Percentiles rank a stretch among this genome's conserved stretches.
phyloP scores from a whole-genome alignment of 1,284 basidiomycete genomes.

The Sutorius eximius region DNA sequence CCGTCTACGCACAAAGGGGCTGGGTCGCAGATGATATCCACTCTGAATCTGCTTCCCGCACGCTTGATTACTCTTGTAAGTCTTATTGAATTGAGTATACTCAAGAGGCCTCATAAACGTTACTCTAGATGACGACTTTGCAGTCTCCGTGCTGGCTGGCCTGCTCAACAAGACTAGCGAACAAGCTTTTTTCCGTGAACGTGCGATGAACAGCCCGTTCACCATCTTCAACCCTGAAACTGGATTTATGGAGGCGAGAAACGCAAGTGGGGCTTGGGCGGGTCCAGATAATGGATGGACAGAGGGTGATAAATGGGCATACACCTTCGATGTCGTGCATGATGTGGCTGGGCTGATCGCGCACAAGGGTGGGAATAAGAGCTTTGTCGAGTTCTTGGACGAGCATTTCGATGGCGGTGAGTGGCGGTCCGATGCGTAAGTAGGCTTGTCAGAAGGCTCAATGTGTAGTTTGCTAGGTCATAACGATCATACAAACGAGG shows the following conservation, averaged over 20 bases:
- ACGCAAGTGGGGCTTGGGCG: conserved; percentile 69
- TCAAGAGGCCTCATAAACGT: neutral
- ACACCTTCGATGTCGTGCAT: conserved; percentile 76
- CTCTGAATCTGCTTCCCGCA: conserved; percentile 76
- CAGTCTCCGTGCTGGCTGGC: conserved; percentile 62
- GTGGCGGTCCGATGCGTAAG: conserved; percentile 5
- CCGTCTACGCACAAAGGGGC: conserved; percentile 64
- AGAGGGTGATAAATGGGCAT: conserved; percentile 84
- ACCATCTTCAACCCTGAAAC: conserved; percentile 71
- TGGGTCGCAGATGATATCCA: conserved; percentile 82
- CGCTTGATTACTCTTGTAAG: conserved; percentile 77
- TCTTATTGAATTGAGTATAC: neutral
- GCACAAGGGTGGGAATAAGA: conserved; percentile 61
- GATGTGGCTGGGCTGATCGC: conserved; percentile 65
- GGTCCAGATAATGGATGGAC: conserved; percentile 74
- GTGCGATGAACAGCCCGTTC: conserved; percentile 58
- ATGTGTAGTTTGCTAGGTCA: conserved; percentile 49
- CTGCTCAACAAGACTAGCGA: conserved; percentile 51
- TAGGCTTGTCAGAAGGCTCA: neutral
- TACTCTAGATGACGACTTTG: conserved; percentile 74
- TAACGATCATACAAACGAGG: conserved; percentile 85
- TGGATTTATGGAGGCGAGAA: conserved; percentile 81
- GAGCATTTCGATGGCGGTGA: conserved; percentile 70
- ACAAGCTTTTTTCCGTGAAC: conserved; percentile 51
- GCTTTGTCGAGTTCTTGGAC: conserved; percentile 70